A percentile compares a stretch with the other conserved stretches of the same genome.
Conservation (phyloP, 352 stramenopile species). For the Pythium apleroticum region DNA sequence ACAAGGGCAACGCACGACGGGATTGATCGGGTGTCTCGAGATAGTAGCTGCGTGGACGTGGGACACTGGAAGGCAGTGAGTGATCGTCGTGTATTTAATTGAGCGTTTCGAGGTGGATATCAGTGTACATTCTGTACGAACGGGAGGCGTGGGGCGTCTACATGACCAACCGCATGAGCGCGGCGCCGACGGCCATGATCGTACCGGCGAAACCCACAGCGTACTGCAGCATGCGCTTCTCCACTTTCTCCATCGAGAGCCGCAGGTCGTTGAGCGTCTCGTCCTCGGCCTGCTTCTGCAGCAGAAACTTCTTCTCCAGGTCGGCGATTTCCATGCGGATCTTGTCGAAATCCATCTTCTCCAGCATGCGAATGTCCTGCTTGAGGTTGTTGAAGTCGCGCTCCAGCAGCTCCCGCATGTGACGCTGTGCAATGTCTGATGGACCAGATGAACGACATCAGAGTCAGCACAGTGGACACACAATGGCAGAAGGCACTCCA, state of each 20-base stretch:
- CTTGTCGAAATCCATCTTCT: slow-evolving; percentile 91
- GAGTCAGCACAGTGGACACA: too few relatives aligned
- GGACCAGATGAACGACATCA: not conserved
- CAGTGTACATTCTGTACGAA: not conserved
- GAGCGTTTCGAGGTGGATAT: not conserved
- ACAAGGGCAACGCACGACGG: slow-evolving; percentile 44
- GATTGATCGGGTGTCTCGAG: not conserved
- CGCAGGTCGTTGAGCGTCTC: slow-evolving; percentile 85
- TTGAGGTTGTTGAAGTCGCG: slow-evolving; percentile 90
- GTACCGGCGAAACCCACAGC: slow-evolving; percentile 84
- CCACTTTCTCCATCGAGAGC: slow-evolving; percentile 87
- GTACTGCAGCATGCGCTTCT: slow-evolving; percentile 90
- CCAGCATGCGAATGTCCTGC: slow-evolving; percentile 88
- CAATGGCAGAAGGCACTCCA: too few relatives aligned
- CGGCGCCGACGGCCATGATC: slow-evolving; percentile 83
- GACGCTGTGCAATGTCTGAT: slow-evolving; percentile 84
- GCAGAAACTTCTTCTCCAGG: slow-evolving; percentile 88
- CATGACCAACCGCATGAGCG: slow-evolving; percentile 71
- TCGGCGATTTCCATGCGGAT: slow-evolving; percentile 86
- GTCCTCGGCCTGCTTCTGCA: slow-evolving; percentile 88
- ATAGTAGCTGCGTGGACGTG: not conserved
- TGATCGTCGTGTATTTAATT: slow-evolving; percentile 9
- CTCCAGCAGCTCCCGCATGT: slow-evolving; percentile 86
- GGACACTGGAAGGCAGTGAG: too few relatives aligned
- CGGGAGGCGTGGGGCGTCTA: slow-evolving; percentile 18